Evolutionary conservation across 139 green algal genomes (phyloP), one percentile per base, ranked within the genome.

Genomic region (Chlorella sorokiniana): DNA sequence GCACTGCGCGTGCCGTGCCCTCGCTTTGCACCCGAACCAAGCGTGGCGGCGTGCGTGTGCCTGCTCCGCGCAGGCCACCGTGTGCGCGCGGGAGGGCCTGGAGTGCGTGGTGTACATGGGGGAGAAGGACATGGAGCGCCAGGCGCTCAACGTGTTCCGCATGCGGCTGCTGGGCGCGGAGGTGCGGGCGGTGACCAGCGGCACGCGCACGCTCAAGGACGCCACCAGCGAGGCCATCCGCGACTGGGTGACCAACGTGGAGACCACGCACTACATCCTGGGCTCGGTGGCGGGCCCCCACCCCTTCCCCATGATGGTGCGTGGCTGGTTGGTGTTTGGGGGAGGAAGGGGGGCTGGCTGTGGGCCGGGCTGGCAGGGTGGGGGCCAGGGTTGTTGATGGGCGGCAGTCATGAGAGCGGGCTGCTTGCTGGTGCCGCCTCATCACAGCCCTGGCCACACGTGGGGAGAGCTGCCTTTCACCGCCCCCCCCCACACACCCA

Each of bases 171-270:
- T 98, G 82, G 97, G 97, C 27, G 97, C 97, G 5, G 96, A 99
- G 91, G 88, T 95, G 51, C 88, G 94, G 16, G 89, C 94, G 9
- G 97, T 99, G 64, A 69, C 93, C 84, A 86, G 86, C 25, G 97
- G 97, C 54, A 99, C 97, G 11, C 90, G 93, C 38, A 99, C 97
- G 3, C 91, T 99, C 51, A 99, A 99, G 91, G 96, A 99, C 79
- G 96, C 96, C 41, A 99, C 96, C 69, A 95, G 86, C 41, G 95
- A 99, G 89, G 96, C 96, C 52, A 99, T 99, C 87, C 89, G 97
- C 61, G 97, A 99, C 88, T 99, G 97, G 97, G 97, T 99, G 51
- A 99, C 97, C 48, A 99, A 99, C 81, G 96, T 99, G 81, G 97
- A 99, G 90, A 94, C 83, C 77, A 99, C 97, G 3, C 97, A 99